Conservation (phyloP, 2,329 filamentous ascomycete species). For the Fusarium virguliforme region DNA sequence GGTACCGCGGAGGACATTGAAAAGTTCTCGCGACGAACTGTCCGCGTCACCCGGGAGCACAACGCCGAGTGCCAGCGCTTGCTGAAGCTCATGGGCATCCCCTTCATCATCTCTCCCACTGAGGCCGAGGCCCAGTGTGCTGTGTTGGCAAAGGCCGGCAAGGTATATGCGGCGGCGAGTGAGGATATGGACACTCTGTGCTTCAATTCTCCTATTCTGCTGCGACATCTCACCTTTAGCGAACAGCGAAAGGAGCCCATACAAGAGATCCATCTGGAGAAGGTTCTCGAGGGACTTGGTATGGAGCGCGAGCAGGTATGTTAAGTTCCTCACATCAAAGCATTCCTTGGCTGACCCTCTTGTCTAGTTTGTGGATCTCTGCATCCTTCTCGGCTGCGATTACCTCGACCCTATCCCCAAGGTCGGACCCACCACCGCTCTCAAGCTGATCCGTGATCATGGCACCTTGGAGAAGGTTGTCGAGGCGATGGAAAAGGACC, state of each 20-base stretch:
- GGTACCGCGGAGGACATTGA: constrained; percentile 98
- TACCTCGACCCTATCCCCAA: constrained; percentile 98
- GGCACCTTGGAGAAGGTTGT: constrained; percentile 90
- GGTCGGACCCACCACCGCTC: constrained; percentile 89
- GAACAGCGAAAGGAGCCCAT: constrained; percentile 98
- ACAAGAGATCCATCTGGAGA: constrained; percentile 91
- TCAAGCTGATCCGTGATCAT: constrained; percentile 95
- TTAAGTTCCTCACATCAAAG: not conserved
- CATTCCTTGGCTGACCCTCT: constrained; percentile 25
- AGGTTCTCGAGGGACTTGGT: constrained; percentile 85
- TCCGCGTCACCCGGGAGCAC: constrained; percentile 95
- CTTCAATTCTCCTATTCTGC: constrained; percentile 91
- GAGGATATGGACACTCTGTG: constrained; percentile 99
- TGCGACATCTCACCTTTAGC: constrained; percentile 95
- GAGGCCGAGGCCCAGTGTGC: constrained; percentile 98
- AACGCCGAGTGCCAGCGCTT: constrained; percentile 94
- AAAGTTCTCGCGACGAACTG: constrained; percentile 94
- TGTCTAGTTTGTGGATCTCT: constrained; percentile 92
- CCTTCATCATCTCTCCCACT: constrained; percentile 94
- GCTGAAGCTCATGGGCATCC: constrained; percentile 95
- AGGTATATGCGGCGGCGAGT: constrained; percentile 96
- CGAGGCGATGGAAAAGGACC: constrained; percentile 81
- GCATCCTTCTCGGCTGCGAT: constrained; percentile 96
- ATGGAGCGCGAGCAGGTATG: constrained; percentile 90
- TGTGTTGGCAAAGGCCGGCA: constrained; percentile 87